Evolutionary conservation across 129 eudicot genomes (phyloP).

Genomic region (Dittrichia graveolens): DNA sequence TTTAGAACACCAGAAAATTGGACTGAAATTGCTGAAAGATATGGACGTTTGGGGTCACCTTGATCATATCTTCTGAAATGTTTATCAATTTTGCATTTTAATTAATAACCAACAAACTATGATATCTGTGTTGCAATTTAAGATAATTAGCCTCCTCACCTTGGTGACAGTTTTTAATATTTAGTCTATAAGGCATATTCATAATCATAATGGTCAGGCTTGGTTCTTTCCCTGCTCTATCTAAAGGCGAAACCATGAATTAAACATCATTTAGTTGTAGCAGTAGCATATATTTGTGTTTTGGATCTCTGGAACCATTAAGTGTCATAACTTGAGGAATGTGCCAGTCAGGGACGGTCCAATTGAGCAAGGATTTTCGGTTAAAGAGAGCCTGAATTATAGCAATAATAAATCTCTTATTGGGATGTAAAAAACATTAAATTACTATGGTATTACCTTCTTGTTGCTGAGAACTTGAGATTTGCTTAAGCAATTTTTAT

Average conservation of each 20-base stretch:
- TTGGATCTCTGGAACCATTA: neutral
- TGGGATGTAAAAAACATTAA: too few relatives aligned
- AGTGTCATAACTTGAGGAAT: neutral
- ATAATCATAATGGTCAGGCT: neutral
- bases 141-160: neutral
- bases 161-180: neutral
- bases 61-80: neutral
- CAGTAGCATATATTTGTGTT: neutral
- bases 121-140: conserved; percentile 5
- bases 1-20: neutral
- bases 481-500: too few relatives aligned
- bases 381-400: too few relatives aligned
- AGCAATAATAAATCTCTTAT: too few relatives aligned
- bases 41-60: neutral
- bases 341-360: neutral
- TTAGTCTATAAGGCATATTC: neutral
- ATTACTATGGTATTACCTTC: too few relatives aligned
- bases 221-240: neutral
- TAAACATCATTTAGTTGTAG: neutral
- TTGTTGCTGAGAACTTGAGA: too few relatives aligned
- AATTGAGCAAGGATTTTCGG: too few relatives aligned
- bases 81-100: neutral
- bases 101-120: neutral
- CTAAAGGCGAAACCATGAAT: too few relatives aligned
- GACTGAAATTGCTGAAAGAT: neutral